phyloP scores from a whole-genome alignment of 148 eudicot species.

The Fagopyrum homotropicum region DNA sequence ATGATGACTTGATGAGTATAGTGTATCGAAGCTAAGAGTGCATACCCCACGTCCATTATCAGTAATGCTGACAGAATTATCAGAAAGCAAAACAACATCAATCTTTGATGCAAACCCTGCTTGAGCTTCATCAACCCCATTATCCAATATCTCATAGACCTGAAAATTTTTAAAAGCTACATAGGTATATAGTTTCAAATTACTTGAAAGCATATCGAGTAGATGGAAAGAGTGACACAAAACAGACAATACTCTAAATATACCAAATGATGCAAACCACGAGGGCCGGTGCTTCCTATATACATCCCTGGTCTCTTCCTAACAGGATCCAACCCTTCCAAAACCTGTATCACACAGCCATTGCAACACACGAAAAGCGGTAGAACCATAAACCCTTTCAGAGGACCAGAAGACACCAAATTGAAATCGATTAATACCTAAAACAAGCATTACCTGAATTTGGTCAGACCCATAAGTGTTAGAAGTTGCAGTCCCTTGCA shows the following conservation, averaged over 20 bases:
- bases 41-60: slow-evolving; percentile 99
- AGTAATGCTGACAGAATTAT: slow-evolving; percentile 78
- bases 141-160: slow-evolving; percentile 96
- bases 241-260: slow-evolving; percentile 9
- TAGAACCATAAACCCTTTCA: background rate
- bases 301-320: slow-evolving; percentile 99
- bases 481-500: slow-evolving; percentile 31
- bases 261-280: slow-evolving; percentile 97
- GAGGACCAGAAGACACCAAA: background rate
- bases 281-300: slow-evolving; percentile 96
- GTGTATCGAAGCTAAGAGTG: background rate
- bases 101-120: slow-evolving; percentile 91
- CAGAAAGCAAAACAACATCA: slow-evolving; percentile 60
- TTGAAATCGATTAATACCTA: background rate
- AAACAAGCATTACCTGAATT: slow-evolving; percentile 64
- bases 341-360: slow-evolving; percentile 24
- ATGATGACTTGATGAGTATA: background rate
- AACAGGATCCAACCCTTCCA: slow-evolving; percentile 95
- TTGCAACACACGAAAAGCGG: background rate
- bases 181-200: background rate
- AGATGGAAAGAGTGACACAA: slow-evolving; percentile 2
- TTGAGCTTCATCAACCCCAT: slow-evolving; percentile 93
- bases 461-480: slow-evolving; percentile 86
- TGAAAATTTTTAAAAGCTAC: slow-evolving; percentile 19
- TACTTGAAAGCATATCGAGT: background rate